Conservation (phyloP, 768 basidiomycete genomes). For the Lanmaoa rubissima region DNA sequence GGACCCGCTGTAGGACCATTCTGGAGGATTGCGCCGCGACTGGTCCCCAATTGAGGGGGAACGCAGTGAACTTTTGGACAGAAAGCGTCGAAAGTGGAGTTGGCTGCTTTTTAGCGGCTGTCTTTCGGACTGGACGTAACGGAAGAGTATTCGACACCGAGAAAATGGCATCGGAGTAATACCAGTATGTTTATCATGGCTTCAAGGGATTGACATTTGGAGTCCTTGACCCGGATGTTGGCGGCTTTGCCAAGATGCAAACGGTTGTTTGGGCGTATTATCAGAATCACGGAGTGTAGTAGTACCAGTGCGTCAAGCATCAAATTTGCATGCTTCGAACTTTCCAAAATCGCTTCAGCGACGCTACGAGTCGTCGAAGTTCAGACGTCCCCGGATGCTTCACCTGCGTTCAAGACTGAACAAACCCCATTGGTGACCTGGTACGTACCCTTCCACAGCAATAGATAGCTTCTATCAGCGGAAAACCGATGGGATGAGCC, state of each 20-base stretch:
- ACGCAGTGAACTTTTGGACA: background rate
- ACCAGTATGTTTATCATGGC: background rate
- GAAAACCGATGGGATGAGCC: too few species aligned
- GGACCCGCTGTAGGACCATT: slow-evolving; percentile 1
- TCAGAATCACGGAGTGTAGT: too few species aligned
- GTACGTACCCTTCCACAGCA: too few species aligned
- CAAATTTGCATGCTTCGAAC: too few species aligned
- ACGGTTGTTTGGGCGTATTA: too few species aligned
- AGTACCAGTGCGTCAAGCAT: too few species aligned
- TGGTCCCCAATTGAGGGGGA: background rate
- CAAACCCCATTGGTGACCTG: too few species aligned
- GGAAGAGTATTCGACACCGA: slow-evolving; percentile 18
- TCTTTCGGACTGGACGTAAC: slow-evolving; percentile 13
- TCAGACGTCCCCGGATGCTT: too few species aligned
- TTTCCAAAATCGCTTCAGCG: too few species aligned
- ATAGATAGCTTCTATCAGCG: too few species aligned
- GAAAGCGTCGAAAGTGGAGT: slow-evolving; percentile 16
- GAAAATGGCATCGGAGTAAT: slow-evolving; percentile 18
- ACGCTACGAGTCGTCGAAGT: too few species aligned
- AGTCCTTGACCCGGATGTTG: background rate
- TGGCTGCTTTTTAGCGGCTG: slow-evolving; percentile 20
- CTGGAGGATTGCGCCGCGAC: background rate
- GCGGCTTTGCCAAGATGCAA: background rate
- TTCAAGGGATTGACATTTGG: background rate
- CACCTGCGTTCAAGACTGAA: too few species aligned